Base-by-base conservation (phyloP, 1,284 basidiomycete genomes). In the Hymenochaete sp. region DNA sequence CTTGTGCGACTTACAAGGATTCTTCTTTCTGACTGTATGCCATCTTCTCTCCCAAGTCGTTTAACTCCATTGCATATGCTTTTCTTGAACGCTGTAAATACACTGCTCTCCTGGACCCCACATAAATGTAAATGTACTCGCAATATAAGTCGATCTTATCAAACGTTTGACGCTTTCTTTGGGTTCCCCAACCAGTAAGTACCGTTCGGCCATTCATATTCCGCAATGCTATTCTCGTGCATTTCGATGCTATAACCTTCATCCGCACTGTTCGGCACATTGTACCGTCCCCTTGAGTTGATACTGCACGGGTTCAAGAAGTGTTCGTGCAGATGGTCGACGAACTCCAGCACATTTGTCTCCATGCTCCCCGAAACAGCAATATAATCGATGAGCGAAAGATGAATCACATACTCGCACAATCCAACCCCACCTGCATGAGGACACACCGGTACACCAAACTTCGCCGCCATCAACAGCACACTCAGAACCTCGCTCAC, bases 381-480 rank as follows among this genome's bases (percentile, higher is more conserved):
- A 57, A 96, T 89, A 62, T 93, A 96, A 67, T 97, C 93, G 61
- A 96, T 93, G 55, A 89, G 71, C 79, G 80, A 83, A 44, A 86
- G 61, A 61, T 92, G 87, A 55, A 92, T 87, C 22, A 90, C 87
- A 62, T 93, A 92, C 70, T 95, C 93, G 62, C 92, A 96, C 6
- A 96, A 71, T 3, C 93, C 93, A 31, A 97, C 93, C 54, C 93
- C 93, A 33, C 93, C 93, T 0, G 93, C 93, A 60, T 97, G 93
- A 10, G 93, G 93, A 61, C 91, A 95, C 6, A 97, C 91, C 0
- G 85, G 79, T 9, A 93, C 72, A 40, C 85, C 86, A 56, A 85
- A 88, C 82, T 96, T 96, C 51, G 91, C 84, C 9, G 89, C 81
- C 89, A 97, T 93, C 49, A 97, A 72, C 50, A 98, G 68, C n/a